These are phyloP conservation scores for Sideroxylon spinosum DNA, from an alignment of 179 eudicot genomes.

Conservation along the genomic window DNA sequence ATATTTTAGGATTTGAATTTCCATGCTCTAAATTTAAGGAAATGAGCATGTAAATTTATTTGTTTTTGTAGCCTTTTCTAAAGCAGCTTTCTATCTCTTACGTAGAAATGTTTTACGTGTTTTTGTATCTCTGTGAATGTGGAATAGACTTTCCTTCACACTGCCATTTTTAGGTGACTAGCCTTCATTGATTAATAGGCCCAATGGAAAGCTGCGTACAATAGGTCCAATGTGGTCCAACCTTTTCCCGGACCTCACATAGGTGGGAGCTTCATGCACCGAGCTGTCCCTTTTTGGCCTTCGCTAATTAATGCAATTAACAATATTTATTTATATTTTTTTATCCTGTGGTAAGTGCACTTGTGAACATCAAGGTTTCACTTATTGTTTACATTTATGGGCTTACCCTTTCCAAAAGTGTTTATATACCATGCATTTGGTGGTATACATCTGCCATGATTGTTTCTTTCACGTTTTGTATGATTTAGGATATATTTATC, in stretches of 20 bases:
- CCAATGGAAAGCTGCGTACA: too few species aligned
- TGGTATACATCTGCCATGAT: constrained; percentile 5
- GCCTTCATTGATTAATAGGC: too few species aligned
- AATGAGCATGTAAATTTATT: not conserved
- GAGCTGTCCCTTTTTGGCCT: too few species aligned
- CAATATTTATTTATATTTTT: not conserved
- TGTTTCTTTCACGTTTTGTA: not conserved
- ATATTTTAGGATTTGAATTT: constrained; percentile 1
- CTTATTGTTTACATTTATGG: not conserved
- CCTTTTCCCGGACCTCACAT: not conserved
- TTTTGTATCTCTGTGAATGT: not conserved
- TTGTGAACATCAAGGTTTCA: not conserved
- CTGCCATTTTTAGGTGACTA: too few species aligned
- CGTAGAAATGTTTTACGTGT: not conserved
- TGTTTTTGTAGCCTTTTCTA: not conserved
- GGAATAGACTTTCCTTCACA: not conserved
- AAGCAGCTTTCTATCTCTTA: not conserved
- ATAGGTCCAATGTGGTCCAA: too few species aligned
- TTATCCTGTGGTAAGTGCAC: not conserved
- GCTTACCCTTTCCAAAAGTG: not conserved
- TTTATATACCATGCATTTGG: not conserved
- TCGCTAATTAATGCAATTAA: not conserved
- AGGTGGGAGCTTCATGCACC: too few species aligned
- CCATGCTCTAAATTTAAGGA: not conserved
- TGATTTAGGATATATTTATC: not conserved